Evolutionary conservation across 805 yeast species (phyloP), one percentile per base, ranked within the genome.

Genomic region (Candida succiphila): DNA sequence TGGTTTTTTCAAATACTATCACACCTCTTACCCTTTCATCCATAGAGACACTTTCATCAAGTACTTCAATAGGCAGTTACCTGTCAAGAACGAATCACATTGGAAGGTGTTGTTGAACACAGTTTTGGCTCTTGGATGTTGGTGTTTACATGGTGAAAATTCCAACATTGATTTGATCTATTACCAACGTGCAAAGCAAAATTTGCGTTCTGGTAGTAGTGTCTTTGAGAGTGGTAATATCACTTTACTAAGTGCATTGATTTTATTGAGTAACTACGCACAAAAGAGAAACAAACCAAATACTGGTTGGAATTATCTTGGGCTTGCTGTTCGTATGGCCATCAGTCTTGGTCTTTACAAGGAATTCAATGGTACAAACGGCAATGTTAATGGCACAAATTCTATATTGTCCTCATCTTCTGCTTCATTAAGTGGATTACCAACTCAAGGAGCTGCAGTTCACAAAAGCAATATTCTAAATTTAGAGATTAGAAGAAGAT

Each of bases 301-400:
- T 50, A 68, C 83, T 0, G 78, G 79, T 17, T 78, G 84, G 80
- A 73, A 73, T 43, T 75, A 71, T 41, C 55, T 75, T 24, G 85
- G 86, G 10, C 56, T 75, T 14, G 78, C 82, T 0, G 66, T 74
- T 7, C 59, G 80, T 39, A 75, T 78, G 79, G 83, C 85, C 0
- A 58, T 72, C 43, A 75, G 80, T 0, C 49, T 78, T 27, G 87
- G 85, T 4, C 53, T 78, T 18, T 70, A 75, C 45, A 69, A 68
- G 34, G 81, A 75, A 39, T 66, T 71, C 39, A 51, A 66, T 56
- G 62, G 36, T 20, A 12, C 23, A 23, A 14, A 26, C 7, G 12
- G 10, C 10, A 51, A 56, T 32, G 38, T 60, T 33, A 27, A 38
- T 3, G 35, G 40, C 2, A 40, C 33, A 13, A 27, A 29, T 8